phyloP scores from a whole-genome alignment of 148 eudicot species.

The Camellia japonica region DNA sequence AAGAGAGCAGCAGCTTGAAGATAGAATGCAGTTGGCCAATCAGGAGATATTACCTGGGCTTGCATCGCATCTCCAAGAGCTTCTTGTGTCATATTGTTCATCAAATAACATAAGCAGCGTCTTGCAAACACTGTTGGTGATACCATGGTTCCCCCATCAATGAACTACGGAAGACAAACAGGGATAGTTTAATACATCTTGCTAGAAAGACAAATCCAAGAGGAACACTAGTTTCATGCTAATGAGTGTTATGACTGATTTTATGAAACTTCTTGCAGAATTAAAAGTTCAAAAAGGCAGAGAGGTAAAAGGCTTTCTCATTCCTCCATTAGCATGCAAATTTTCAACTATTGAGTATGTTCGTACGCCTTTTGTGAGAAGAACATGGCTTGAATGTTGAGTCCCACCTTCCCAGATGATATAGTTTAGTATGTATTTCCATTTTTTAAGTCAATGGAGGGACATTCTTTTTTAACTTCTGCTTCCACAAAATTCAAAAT shows the following conservation, averaged over 20 bases:
- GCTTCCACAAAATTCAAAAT: not conserved
- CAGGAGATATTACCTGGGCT: slow-evolving; percentile 70
- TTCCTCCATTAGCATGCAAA: not conserved
- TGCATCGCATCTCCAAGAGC: slow-evolving; percentile 82
- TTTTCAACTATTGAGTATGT: not conserved
- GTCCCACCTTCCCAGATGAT: not conserved
- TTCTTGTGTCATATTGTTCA: slow-evolving; percentile 68
- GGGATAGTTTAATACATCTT: not conserved
- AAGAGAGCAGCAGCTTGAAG: slow-evolving; percentile 80
- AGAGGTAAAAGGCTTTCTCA: not conserved
- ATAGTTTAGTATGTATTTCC: not conserved
- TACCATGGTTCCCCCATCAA: slow-evolving; percentile 56
- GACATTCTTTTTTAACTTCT: not conserved
- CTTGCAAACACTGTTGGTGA: slow-evolving; percentile 73
- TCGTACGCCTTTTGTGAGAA: not conserved
- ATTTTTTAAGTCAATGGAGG: not conserved
- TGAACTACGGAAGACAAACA: slow-evolving; percentile 34
- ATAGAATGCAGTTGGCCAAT: slow-evolving; percentile 74
- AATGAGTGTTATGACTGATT: not conserved
- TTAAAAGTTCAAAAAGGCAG: not conserved
- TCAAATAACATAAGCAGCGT: slow-evolving; percentile 62
- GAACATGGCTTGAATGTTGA: not conserved
- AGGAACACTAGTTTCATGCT: not conserved
- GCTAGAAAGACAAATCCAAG: not conserved
- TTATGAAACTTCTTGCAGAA: not conserved